A percentile compares a stretch with the other conserved stretches of the same genome.
Evolutionary conservation across 73 alveolate genomes (phyloP).

Genomic region (Stentor coeruleus): DNA sequence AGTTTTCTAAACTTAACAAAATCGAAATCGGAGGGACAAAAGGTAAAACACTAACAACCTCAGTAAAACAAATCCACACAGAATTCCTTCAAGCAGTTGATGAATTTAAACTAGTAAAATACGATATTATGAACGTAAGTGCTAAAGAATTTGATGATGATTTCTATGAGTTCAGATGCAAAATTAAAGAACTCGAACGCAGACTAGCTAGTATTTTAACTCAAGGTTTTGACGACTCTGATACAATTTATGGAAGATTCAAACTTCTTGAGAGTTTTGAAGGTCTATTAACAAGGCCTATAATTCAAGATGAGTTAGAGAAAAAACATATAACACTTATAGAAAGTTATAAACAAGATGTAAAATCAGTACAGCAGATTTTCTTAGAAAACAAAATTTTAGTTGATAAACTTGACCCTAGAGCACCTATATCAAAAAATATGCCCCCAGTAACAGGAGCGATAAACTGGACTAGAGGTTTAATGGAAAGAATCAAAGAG

Average conservation of each 20-base stretch:
- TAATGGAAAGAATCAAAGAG: slow-evolving; percentile 96
- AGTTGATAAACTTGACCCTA: slow-evolving; percentile 92
- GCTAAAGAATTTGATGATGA: slow-evolving; percentile 97
- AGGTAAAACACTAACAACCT: slow-evolving; percentile 98
- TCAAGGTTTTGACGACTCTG: slow-evolving; percentile 95
- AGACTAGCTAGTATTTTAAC: slow-evolving; percentile 98
- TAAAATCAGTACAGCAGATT: slow-evolving; percentile 84
- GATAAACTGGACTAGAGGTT: slow-evolving; percentile 98
- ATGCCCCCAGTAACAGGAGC: slow-evolving; percentile 99
- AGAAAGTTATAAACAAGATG: slow-evolving; percentile 93
- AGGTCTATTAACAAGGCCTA: slow-evolving; percentile 99
- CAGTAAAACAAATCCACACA: slow-evolving; percentile 89
- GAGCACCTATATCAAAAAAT: slow-evolving; percentile 96
- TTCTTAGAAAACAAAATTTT: slow-evolving; percentile 94
- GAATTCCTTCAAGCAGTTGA: slow-evolving; percentile 97
- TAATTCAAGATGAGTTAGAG: slow-evolving; percentile 99
- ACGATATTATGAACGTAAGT: slow-evolving; percentile 98
- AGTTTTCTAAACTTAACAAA: slow-evolving; percentile 94
- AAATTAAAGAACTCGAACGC: slow-evolving; percentile 98
- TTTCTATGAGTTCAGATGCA: slow-evolving; percentile 94
- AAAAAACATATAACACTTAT: slow-evolving; percentile 98
- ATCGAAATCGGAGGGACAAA: slow-evolving; percentile 99
- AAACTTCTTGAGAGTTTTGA: slow-evolving; percentile 97
- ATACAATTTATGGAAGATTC: slow-evolving; percentile 75
- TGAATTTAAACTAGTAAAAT: slow-evolving; percentile 87